phyloP scores from a whole-genome alignment of 345 rosid species.

The Mallotus nudiflorus region DNA sequence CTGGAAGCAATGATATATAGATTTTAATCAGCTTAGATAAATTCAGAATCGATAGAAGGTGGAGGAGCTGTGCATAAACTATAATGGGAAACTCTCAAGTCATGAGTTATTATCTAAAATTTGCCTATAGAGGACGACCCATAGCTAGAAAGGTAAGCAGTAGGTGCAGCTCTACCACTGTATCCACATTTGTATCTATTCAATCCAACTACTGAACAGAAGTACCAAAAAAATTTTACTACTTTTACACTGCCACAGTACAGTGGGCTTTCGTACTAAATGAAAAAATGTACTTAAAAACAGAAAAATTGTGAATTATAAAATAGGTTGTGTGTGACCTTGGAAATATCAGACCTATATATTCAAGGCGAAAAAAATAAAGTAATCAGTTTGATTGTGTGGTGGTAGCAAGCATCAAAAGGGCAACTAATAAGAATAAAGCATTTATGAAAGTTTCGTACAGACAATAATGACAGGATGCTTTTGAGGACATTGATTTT shows the following conservation, averaged over 20 bases:
- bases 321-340: not conserved
- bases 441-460: slow-evolving; percentile 25
- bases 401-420: slow-evolving; percentile 25
- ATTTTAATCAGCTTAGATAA: not conserved
- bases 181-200: slow-evolving; percentile 15
- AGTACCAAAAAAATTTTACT: not conserved
- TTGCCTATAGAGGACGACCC: not conserved
- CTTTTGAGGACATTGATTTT: slow-evolving; percentile 1
- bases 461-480: slow-evolving; percentile 19
- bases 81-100: slow-evolving; percentile 10
- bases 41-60: not conserved
- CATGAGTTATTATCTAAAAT: not conserved
- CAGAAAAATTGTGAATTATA: not conserved
- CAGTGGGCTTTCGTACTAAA: slow-evolving; percentile 16
- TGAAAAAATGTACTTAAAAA: not conserved
- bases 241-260: slow-evolving; percentile 13
- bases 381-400: slow-evolving; percentile 11
- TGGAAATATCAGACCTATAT: slow-evolving; percentile 4
- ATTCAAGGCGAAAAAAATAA: not conserved
- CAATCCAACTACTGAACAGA: slow-evolving; percentile 4
- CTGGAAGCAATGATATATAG: not conserved
- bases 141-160: not conserved
- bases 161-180: not conserved
- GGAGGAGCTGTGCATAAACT: slow-evolving; percentile 12
- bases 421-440: slow-evolving; percentile 32